Base-by-base conservation (phyloP, 108 stramenopile genomes). In the Cylindrotheca fusiformis region DNA sequence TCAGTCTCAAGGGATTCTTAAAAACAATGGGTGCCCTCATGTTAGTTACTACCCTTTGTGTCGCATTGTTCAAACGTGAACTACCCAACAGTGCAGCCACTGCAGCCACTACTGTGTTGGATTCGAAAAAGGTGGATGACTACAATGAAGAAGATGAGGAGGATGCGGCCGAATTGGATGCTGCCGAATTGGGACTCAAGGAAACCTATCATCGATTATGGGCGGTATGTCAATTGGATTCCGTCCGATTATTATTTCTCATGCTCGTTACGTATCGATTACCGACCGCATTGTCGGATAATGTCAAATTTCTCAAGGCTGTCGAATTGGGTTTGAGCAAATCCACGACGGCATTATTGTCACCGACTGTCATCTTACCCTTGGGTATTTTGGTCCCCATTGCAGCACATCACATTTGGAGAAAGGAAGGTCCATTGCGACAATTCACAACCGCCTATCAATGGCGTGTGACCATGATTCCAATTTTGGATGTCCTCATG, bases 21-120 rank as follows among this genome's bases (percentile, higher is more conserved):
- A 63, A 71, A 52, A 85, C 90, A 68, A 97, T 97, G 96, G 99
- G 97, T 4, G 67, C 62, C 6, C 82, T 96, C 60, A 99, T 99
- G 89, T 58, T 98, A 24, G 67, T 66, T 14, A 90, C 95, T 18
- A 99, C 99, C 0, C 58, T 76, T 2, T 61, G 87, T 26, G 96
- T 99, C 32, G 95, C 87, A 1, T 44, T 97, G 32, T 96, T 97
- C 77, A 97, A 98, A 71, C 48, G 78, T 75, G 74, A 75, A 48
- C 58, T 64, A 30, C 52, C 53, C 46, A 18, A 45, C 52, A 51
- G 60, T 55, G 49, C 49, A 51, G 74, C 24, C 10, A 60, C 58
- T 20, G 48, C 47, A 2, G 47, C n/a, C 1, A 23, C 1, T 22
- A 14, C 10, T 41, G 36, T 44, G 19, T 69, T 4, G 25, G 25